Conservation (phyloP, 179 eudicot species). For the Heliamphora pulchella region DNA sequence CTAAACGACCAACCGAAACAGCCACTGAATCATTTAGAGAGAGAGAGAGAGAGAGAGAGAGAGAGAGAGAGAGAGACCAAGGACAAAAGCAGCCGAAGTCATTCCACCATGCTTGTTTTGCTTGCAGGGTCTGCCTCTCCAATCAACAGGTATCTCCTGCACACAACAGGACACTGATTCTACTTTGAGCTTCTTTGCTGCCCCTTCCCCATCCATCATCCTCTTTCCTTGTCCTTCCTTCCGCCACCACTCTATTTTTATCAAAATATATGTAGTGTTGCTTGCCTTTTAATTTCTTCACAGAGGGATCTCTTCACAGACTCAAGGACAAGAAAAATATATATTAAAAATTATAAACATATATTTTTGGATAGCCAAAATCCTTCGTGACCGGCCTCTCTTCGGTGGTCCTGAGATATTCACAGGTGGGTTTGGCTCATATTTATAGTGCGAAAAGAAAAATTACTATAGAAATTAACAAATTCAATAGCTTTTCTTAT, state of each 20-base stretch:
- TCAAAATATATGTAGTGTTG: background rate
- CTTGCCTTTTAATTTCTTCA: slow-evolving; percentile 10
- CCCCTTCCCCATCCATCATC: slow-evolving; percentile 16
- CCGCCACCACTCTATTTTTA: background rate
- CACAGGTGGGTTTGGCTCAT: too few relatives aligned
- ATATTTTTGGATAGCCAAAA: too few relatives aligned
- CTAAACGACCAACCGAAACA: background rate
- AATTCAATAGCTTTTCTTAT: too few relatives aligned
- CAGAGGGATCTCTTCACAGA: too few relatives aligned
- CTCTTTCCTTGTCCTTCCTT: background rate
- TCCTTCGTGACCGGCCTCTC: too few relatives aligned
- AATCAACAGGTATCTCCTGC: slow-evolving; percentile 45
- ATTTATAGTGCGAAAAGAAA: too few relatives aligned
- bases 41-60: background rate
- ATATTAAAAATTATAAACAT: too few relatives aligned
- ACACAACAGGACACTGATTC: slow-evolving; percentile 15
- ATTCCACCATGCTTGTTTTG: slow-evolving; percentile 73
- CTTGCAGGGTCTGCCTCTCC: slow-evolving; percentile 72
- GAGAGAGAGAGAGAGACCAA: slow-evolving; percentile 40
- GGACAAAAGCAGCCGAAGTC: slow-evolving; percentile 69
- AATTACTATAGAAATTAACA: too few relatives aligned
- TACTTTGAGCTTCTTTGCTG: slow-evolving; percentile 6
- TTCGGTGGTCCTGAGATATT: too few relatives aligned
- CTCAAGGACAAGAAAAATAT: too few relatives aligned
- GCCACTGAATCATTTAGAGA: background rate